Evolutionary conservation across 345 rosid genomes (phyloP), one percentile per base, ranked within the genome.

Genomic region (Microcos paniculata): DNA sequence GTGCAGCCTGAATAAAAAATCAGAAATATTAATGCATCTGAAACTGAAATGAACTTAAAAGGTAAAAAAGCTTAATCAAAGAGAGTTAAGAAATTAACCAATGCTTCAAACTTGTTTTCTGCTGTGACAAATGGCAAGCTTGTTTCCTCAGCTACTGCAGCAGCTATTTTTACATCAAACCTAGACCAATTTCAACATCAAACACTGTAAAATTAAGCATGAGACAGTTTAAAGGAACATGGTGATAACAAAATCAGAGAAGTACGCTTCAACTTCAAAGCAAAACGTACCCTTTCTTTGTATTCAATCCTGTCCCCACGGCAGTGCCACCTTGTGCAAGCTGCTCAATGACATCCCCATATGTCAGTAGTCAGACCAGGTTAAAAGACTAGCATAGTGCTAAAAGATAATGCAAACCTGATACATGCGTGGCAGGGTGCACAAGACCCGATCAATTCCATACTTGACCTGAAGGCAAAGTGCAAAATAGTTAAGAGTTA

Each of bases 261-360:
- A 62, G 42, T 19, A 72, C 18, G 40, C 49, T 67, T 23, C 74
- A 55, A 45, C 24, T 45, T 42, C 38, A 56, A 62, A 51, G 74
- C 73, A 76, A 74, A 62, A 67, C 87, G 71, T 86, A 96, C 99
- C 99, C 98, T 84, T 83, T 96, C 87, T 88, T 96, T 48, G 98
- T 93, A 87, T 96, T 96, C 80, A 96, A 81, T 82, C 98, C 99
- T 24, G 99, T 96, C 55, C 99, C 99, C 40, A 96, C 99, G 62
- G 99, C 99, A 82, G 99, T 96, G 79, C 98, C 98, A 80, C 99
- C 99, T 82, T 96, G 99, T 73, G 99, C 99, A 82, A 95, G 94
- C 99, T 96, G 89, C 79, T 46, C 79, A 85, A 83, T 30, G 67
- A 77, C 42, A 63, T 67, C 68, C 79, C 71, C 58, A 70, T 59